Evolutionary conservation across 1,284 basidiomycete species (phyloP), one percentile per base, ranked within the genome.

Genomic region (Wolfiporia cocos): DNA sequence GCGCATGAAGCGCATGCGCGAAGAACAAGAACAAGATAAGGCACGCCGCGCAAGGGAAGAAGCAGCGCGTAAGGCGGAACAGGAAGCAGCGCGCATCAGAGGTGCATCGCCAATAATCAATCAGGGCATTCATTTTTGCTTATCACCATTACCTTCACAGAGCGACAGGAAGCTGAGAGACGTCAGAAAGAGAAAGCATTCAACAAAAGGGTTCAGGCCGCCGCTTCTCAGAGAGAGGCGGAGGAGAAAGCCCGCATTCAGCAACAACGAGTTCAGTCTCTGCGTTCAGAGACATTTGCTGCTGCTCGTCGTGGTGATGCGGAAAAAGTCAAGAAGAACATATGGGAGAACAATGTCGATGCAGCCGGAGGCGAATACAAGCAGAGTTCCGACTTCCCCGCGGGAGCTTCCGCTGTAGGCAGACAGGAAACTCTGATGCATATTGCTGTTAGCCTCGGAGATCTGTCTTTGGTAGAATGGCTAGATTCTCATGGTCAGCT

Each of bases 321-420:
- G 19, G 68, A 62, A 3, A 63, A 60, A 36, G 85, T 86, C 35
- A 78, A 74, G 63, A 73, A 74, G 47, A 76, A 74, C 23, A 59
- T 86, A 14, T 86, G 74, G 73, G 81, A 85, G 62, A 70, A 82
- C 37, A 64, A 67, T 21, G 79, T 86, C 39, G 82, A 86, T 60
- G 78, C 81, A 36, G 67, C 75, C 15, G 83, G 82, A 26, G 80
- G 81, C 20, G 84, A 87, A 63, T 60, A 80, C 41, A 76, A 73
- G 52, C 51, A 59, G 39, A 76, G 76, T n/a, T 74, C 71, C 45
- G 71, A 74, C 36, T 68, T 64, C 32, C 76, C 78, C 49, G 68
- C 76, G 39, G 59, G 66, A 47, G 47, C 37, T 9, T 50, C 50
- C 12, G 77, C 78, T 5, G 52, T 65, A 39, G 82, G 85, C 58